Evolutionary conservation across 164 flowering plant genomes (phyloP), one percentile per base, ranked within the genome.

Genomic region (Umbilicus rupestris): DNA sequence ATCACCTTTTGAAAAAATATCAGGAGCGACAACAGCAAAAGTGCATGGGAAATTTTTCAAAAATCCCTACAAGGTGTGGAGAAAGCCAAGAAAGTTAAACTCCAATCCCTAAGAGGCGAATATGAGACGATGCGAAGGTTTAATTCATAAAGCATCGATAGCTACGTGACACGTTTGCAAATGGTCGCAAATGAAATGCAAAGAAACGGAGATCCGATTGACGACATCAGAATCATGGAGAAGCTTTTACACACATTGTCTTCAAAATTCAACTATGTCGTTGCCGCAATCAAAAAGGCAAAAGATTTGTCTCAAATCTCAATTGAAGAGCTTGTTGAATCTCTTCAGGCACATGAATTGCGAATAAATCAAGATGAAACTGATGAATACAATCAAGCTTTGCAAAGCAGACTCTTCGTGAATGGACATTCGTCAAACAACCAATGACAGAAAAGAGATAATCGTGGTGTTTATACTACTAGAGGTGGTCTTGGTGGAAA

Each of bases 101-200:
- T 72, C 7, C 59, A 72, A 42, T 55, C 68, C 0, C 19, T 72
- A 3, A n/a, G 68, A 22, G 22, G 57, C 2, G 64, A 72, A 12
- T 72, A 50, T 65, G 71, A 72, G 57, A 15, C 45, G 0, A 8
- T 73, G 0, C 11, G 31, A 15, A 73, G 68, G 69, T 44, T 44
- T 26, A 46, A 65, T 2, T 31, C 70, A 2, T 63, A 73, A 31
- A 60, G 28, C 0, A 16, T 69, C 8, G 41, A 42, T 3, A 35
- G 63, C 30, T 69, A 69, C 59, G 37, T 28, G 39, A n/a, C 58
- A 35, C 52, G 64, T 10, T 41, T 69, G 5, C 46, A 35, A 41
- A 65, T 28, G 3, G 30, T 73, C 46, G 62, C 60, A 8, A 73
- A 73, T n/a, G 66, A 69, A 50, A 20, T 73, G 16, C 63, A 45